Evolutionary conservation across 495 filamentous ascomycete species (phyloP).

Genomic region (Penicillium pancosmium): DNA sequence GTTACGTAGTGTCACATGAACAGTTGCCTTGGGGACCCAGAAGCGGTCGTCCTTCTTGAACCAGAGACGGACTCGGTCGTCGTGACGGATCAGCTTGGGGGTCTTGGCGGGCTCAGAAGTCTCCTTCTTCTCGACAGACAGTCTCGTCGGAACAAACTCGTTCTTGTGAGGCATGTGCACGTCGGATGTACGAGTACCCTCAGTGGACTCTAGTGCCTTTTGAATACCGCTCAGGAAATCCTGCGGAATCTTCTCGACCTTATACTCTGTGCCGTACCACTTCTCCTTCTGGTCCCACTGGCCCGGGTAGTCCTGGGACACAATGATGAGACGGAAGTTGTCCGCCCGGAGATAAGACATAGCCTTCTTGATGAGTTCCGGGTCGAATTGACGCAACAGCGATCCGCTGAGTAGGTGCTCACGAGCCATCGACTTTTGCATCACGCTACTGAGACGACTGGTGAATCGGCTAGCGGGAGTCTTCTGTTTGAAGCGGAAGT

Average conservation of each 20-base stretch:
- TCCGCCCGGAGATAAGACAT: slow-evolving; percentile 78
- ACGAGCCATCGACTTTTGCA: slow-evolving; percentile 87
- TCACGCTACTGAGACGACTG: slow-evolving; percentile 74
- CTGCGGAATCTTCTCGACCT: slow-evolving; percentile 75
- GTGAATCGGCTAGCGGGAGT: slow-evolving; percentile 85
- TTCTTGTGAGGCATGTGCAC: slow-evolving; percentile 92
- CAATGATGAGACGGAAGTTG: slow-evolving; percentile 82
- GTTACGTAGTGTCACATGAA: slow-evolving; percentile 79
- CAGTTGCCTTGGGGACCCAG: slow-evolving; percentile 94
- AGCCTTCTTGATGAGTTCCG: slow-evolving; percentile 72
- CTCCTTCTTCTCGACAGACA: slow-evolving; percentile 94
- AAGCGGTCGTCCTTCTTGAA: slow-evolving; percentile 99
- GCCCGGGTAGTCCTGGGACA: slow-evolving; percentile 80
- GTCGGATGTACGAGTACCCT: slow-evolving; percentile 62
- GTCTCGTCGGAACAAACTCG: slow-evolving; percentile 91
- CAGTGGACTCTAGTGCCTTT: slow-evolving; percentile 59
- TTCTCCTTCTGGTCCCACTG: slow-evolving; percentile 88
- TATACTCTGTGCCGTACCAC: slow-evolving; percentile 98
- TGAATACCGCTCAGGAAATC: slow-evolving; percentile 72
- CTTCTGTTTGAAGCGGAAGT: slow-evolving; percentile 95
- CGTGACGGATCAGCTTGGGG: slow-evolving; percentile 87
- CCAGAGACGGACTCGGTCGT: slow-evolving; percentile 83
- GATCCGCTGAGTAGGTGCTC: slow-evolving; percentile 83
- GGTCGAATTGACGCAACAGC: slow-evolving; percentile 76
- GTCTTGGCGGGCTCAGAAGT: slow-evolving; percentile 69